A percentile compares a stretch with the other conserved stretches of the same genome.
Conservation (phyloP, 441 rosid genomes). For the Omphalea diandra region DNA sequence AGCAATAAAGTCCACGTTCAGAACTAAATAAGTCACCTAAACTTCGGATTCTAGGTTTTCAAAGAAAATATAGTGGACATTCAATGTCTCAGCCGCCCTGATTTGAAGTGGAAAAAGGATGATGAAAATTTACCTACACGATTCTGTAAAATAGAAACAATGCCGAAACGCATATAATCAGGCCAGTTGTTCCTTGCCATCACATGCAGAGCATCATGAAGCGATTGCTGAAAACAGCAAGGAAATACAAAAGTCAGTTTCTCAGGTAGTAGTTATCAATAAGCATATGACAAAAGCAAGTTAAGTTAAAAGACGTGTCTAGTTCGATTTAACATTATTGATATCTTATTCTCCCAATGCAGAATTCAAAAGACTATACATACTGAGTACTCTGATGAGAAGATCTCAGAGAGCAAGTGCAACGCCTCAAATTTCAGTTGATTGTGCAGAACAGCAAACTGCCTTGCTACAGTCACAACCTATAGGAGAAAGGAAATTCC, state of each 20-base stretch:
- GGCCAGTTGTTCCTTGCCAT: constrained; percentile 59
- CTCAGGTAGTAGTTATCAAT: constrained; percentile 11
- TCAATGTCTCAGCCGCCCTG: constrained; percentile 4
- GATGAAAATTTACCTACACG: constrained; percentile 58
- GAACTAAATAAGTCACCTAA: constrained; percentile 3
- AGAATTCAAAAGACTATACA: constrained; percentile 21
- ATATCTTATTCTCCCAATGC: background rate
- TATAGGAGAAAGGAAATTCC: constrained; percentile 27
- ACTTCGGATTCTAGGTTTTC: background rate
- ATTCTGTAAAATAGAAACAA: constrained; percentile 76
- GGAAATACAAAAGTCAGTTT: constrained; percentile 13
- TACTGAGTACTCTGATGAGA: constrained; percentile 63
- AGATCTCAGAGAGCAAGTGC: constrained; percentile 66
- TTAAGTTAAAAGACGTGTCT: background rate
- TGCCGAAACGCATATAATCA: constrained; percentile 58
- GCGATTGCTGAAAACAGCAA: constrained; percentile 46
- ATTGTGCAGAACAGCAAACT: constrained; percentile 79
- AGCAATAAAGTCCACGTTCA: constrained; percentile 7
- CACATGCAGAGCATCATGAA: constrained; percentile 50
- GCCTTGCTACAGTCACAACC: constrained; percentile 63
- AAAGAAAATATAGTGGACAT: background rate
- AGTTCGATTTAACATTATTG: background rate
- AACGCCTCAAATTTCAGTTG: constrained; percentile 83
- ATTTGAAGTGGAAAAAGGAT: constrained; percentile 3
- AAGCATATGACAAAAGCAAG: constrained; percentile 4